These are phyloP conservation scores for Amanita thiersii DNA, from an alignment of 768 basidiomycete species.

Conservation along the genomic window DNA sequence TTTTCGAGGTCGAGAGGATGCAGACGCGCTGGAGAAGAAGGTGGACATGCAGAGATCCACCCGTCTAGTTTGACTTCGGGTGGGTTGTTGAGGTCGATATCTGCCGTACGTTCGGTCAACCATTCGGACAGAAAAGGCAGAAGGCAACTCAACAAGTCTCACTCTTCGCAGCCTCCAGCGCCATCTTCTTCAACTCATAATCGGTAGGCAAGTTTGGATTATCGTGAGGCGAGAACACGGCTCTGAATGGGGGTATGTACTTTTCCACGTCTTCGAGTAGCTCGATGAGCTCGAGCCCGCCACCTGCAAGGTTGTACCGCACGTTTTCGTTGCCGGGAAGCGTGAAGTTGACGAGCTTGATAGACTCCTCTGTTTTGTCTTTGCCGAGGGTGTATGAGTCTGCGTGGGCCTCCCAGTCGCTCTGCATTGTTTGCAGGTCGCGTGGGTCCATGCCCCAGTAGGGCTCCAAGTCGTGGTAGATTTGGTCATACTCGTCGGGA, in stretches of 20 bases:
- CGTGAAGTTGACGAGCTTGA: conserved; percentile 23
- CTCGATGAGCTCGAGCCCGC: conserved; percentile 26
- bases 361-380: conserved; percentile 15
- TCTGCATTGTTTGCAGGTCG: conserved; percentile 26
- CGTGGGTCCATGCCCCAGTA: conserved; percentile 59
- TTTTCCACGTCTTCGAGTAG: conserved; percentile 32
- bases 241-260: conserved; percentile 37
- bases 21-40: conserved; percentile 18
- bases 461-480: conserved; percentile 66
- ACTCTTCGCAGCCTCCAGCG: conserved; percentile 26
- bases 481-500: conserved; percentile 77
- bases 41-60: conserved; percentile 32
- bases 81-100: conserved; percentile 22
- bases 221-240: conserved; percentile 44
- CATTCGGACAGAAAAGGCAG: not conserved
- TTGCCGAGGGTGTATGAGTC: conserved; percentile 35
- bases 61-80: conserved; percentile 22
- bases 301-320: conserved; percentile 17
- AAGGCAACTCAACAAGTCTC: conserved; percentile 22
- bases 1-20: conserved; percentile 15
- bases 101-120: conserved; percentile 12
- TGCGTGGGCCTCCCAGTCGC: conserved; percentile 26
- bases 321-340: conserved; percentile 16
- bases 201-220: conserved; percentile 32
- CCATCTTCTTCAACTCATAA: conserved; percentile 24